Conservation (phyloP, 306 rosid genomes). For the Malus orientalis region DNA sequence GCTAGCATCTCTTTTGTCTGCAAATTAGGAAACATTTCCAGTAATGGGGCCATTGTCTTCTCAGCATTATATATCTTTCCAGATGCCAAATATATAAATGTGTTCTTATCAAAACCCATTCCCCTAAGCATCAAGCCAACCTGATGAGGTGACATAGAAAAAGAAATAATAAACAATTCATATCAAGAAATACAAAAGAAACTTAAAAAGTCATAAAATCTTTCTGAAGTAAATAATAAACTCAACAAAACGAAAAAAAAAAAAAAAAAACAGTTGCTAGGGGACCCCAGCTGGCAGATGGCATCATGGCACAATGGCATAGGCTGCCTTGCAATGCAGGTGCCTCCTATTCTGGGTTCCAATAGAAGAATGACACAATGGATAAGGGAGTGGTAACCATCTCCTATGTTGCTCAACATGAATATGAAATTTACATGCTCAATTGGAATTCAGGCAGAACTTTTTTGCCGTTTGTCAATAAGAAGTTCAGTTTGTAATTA, state of each 20-base stretch:
- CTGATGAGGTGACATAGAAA: constrained; percentile 29
- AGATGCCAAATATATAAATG: constrained; percentile 84
- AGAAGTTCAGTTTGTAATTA: background rate
- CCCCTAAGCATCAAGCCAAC: constrained; percentile 97
- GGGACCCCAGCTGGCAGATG: background rate
- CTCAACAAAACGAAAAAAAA: background rate
- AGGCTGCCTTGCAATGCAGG: background rate
- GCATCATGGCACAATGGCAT: background rate
- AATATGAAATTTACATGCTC: background rate
- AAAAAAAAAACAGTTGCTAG: background rate
- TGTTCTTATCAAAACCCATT: constrained; percentile 84
- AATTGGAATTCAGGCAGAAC: background rate
- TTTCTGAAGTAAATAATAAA: background rate
- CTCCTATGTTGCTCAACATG: background rate
- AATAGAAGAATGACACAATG: background rate
- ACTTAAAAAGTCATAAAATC: background rate
- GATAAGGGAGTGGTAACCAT: background rate
- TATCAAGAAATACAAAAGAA: background rate
- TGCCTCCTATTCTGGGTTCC: background rate
- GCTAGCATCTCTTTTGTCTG: constrained; percentile 79
- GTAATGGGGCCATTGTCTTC: constrained; percentile 74
- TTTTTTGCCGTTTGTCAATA: background rate
- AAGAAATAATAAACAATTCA: constrained; percentile 8
- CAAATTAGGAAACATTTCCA: constrained; percentile 91
- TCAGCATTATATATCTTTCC: constrained; percentile 81